Evolutionary conservation across 2,329 filamentous ascomycete species (phyloP).

Genomic region (Ophiognomonia clavigignenti-juglandacearum): DNA sequence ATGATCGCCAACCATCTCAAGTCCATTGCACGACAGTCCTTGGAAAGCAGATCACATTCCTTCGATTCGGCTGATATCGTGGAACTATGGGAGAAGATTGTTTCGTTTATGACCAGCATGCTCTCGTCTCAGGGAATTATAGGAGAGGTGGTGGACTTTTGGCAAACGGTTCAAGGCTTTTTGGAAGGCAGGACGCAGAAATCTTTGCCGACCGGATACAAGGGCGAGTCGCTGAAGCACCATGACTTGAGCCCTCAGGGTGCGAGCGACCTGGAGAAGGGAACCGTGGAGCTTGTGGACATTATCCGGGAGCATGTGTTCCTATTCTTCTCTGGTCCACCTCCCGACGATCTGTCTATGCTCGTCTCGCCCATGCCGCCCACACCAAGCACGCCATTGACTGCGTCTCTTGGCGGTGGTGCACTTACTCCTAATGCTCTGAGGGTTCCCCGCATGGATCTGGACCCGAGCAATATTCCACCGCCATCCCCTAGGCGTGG

Average conservation of each 20-base stretch:
- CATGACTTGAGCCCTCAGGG: constrained; percentile 73
- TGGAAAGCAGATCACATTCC: constrained; percentile 55
- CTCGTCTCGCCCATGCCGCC: constrained; percentile 76
- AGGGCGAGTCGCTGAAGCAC: constrained; percentile 74
- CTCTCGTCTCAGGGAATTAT: constrained; percentile 76
- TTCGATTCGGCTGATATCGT: constrained; percentile 78
- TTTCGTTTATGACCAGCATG: constrained; percentile 67
- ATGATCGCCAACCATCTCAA: constrained; percentile 72
- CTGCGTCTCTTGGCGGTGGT: constrained; percentile 33
- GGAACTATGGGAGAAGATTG: constrained; percentile 89
- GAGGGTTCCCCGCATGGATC: constrained; percentile 70
- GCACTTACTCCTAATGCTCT: constrained; percentile 50
- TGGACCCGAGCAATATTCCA: constrained; percentile 73
- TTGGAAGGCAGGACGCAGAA: constrained; percentile 81
- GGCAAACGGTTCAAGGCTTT: constrained; percentile 87
- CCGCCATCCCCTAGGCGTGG: constrained; percentile 72
- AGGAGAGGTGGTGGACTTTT: constrained; percentile 88
- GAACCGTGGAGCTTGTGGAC: constrained; percentile 75
- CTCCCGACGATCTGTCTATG: constrained; percentile 84
- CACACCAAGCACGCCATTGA: constrained; percentile 63
- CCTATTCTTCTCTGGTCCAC: constrained; percentile 80
- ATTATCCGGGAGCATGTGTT: constrained; percentile 75
- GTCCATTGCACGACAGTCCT: constrained; percentile 62
- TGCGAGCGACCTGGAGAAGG: constrained; percentile 67
- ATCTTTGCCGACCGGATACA: constrained; percentile 72